Conservation (phyloP, 2,329 filamentous ascomycete genomes). For the Coniochaeta sp. region DNA sequence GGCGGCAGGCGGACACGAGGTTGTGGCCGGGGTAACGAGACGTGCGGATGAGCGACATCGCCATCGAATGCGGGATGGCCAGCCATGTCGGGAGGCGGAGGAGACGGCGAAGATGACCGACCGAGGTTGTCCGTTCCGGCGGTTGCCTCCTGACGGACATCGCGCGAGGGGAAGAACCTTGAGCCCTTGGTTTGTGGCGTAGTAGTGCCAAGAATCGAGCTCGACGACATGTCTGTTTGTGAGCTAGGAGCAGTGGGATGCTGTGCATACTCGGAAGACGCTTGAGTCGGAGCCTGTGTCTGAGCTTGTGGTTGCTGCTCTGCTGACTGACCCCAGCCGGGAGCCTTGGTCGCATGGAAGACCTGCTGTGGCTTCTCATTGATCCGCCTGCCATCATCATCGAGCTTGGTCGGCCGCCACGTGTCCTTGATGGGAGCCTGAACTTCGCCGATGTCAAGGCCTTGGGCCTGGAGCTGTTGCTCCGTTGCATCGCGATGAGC, state of each 20-base stretch:
- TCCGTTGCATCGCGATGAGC: slow-evolving; percentile 34
- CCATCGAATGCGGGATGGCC: slow-evolving; percentile 69
- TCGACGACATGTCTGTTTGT: slow-evolving; percentile 5
- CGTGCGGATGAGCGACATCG: slow-evolving; percentile 56
- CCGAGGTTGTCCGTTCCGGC: slow-evolving; percentile 21
- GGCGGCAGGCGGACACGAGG: slow-evolving; percentile 80
- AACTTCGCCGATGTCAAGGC: slow-evolving; percentile 34
- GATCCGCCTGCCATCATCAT: slow-evolving; percentile 27
- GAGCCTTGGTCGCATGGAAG: background rate
- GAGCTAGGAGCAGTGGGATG: background rate
- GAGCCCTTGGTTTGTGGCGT: slow-evolving; percentile 45
- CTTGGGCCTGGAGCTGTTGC: slow-evolving; percentile 36
- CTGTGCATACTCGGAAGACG: slow-evolving; percentile 10
- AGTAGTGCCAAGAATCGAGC: slow-evolving; percentile 14
- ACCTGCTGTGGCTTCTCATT: slow-evolving; percentile 11
- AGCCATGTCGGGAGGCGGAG: slow-evolving; percentile 63
- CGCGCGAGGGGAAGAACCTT: slow-evolving; percentile 54
- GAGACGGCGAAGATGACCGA: slow-evolving; percentile 55
- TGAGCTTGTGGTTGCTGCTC: background rate
- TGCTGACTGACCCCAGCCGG: background rate
- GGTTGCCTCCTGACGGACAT: slow-evolving; percentile 32
- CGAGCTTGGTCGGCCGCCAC: slow-evolving; percentile 39
- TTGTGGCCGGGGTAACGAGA: slow-evolving; percentile 61
- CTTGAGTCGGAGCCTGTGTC: background rate
- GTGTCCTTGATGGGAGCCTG: slow-evolving; percentile 45